A percentile compares a stretch with the other conserved stretches of the same genome.
Evolutionary conservation across 345 rosid genomes (phyloP).

Genomic region (Turritis glabra): DNA sequence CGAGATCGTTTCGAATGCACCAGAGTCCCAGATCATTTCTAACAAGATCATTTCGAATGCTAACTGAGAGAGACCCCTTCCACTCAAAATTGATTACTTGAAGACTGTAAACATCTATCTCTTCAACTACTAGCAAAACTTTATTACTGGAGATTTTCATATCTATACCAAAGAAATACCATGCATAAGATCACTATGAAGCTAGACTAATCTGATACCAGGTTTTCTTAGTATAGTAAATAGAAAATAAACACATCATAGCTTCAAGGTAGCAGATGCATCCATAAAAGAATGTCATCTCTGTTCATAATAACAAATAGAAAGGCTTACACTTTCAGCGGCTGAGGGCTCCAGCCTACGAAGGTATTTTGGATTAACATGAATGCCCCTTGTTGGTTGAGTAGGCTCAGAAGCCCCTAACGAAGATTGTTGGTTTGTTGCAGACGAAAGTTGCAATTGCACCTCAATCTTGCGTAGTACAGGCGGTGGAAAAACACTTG

Average conservation of each 20-base stretch:
- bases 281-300: not conserved
- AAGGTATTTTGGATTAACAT: constrained; percentile 95
- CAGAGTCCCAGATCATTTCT: not conserved
- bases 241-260: not conserved
- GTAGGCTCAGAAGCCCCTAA: constrained; percentile 67
- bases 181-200: not conserved
- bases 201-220: constrained; percentile 10
- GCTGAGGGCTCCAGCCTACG: constrained; percentile 73
- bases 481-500: constrained; percentile 70
- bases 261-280: constrained; percentile 13
- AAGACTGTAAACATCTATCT: constrained; percentile 18
- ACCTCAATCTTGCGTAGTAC: constrained; percentile 73
- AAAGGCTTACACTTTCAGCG: constrained; percentile 67
- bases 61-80: not conserved
- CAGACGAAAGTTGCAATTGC: constrained; percentile 62
- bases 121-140: not conserved
- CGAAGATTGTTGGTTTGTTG: constrained; percentile 56
- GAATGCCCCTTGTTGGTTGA: constrained; percentile 85
- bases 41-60: too few species aligned
- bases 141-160: too few species aligned
- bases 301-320: constrained; percentile 3
- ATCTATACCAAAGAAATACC: not conserved
- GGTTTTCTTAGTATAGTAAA: not conserved
- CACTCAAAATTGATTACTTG: constrained; percentile 8
- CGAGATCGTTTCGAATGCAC: constrained; percentile 6